Conservation (phyloP, 2,329 filamentous ascomycete genomes). For the Magnaporthiopsis rhizophila region DNA sequence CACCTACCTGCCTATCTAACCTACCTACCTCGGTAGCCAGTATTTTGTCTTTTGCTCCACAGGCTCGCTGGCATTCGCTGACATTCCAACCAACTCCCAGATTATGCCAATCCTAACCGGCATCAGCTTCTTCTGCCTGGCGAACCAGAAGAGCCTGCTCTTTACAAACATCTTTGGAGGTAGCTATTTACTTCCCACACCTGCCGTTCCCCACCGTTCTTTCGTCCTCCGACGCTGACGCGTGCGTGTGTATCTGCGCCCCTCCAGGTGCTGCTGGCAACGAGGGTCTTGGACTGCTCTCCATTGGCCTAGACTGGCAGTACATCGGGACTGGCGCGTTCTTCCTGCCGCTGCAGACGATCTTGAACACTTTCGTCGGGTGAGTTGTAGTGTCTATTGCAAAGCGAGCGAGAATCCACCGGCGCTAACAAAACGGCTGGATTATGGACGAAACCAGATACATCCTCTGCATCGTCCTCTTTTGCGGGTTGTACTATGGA, state of each 20-base stretch:
- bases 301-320: slow-evolving; percentile 34
- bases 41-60: too few relatives aligned
- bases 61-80: background rate
- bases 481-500: slow-evolving; percentile 30
- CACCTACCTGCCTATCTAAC: too few relatives aligned
- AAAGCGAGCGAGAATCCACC: too few relatives aligned
- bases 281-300: slow-evolving; percentile 31
- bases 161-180: slow-evolving; percentile 28
- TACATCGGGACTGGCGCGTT: slow-evolving; percentile 30
- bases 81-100: background rate
- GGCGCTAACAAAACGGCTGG: too few relatives aligned
- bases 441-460: slow-evolving; percentile 12
- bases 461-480: slow-evolving; percentile 26
- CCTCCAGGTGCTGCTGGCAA: slow-evolving; percentile 25
- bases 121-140: slow-evolving; percentile 36
- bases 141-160: slow-evolving; percentile 30
- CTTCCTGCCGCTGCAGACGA: slow-evolving; percentile 28
- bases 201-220: too few relatives aligned
- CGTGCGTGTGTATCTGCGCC: too few relatives aligned
- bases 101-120: slow-evolving; percentile 33
- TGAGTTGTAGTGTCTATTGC: background rate
- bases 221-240: too few relatives aligned
- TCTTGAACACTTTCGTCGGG: slow-evolving; percentile 30
- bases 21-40: too few relatives aligned
- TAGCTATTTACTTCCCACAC: too few relatives aligned